Evolutionary conservation across 306 rosid species (phyloP).

Genomic region (Cucumis hystrix): DNA sequence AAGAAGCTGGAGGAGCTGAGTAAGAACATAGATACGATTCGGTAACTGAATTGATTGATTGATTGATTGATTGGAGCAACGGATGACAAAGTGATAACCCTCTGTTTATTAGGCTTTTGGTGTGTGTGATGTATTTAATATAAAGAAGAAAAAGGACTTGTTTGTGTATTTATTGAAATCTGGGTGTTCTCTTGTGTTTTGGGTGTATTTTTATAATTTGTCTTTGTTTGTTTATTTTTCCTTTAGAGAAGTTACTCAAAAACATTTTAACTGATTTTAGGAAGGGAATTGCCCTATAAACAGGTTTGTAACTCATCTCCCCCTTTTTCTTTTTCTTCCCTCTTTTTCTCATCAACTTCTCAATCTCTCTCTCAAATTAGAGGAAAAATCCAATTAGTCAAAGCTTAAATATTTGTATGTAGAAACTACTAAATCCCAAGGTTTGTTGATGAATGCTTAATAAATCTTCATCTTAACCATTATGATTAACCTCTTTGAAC

Average conservation of each 20-base stretch:
- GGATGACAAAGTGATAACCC: slow-evolving; percentile 19
- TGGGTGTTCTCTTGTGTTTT: slow-evolving; percentile 1
- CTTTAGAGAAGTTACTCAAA: background rate
- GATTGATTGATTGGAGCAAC: slow-evolving; percentile 1
- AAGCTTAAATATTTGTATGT: background rate
- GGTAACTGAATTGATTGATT: slow-evolving; percentile 14
- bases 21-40: slow-evolving; percentile 64
- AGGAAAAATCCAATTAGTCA: background rate
- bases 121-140: slow-evolving; percentile 76
- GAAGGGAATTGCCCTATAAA: slow-evolving; percentile 9
- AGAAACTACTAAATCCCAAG: background rate
- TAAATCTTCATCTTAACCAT: background rate
- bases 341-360: background rate
- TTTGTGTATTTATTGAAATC: slow-evolving; percentile 9
- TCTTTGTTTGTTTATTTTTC: background rate
- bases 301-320: slow-evolving; percentile 7
- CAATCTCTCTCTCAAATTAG: background rate
- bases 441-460: background rate
- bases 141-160: background rate
- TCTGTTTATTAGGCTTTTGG: slow-evolving; percentile 41
- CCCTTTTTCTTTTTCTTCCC: background rate
- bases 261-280: slow-evolving; percentile 9
- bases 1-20: slow-evolving; percentile 97
- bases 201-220: slow-evolving; percentile 6
- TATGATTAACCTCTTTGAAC: background rate